Percentiles rank a stretch among this genome's conserved stretches.
Evolutionary conservation across 176 grass and related monocot species (phyloP).

Genomic region (Cocos nucifera): DNA sequence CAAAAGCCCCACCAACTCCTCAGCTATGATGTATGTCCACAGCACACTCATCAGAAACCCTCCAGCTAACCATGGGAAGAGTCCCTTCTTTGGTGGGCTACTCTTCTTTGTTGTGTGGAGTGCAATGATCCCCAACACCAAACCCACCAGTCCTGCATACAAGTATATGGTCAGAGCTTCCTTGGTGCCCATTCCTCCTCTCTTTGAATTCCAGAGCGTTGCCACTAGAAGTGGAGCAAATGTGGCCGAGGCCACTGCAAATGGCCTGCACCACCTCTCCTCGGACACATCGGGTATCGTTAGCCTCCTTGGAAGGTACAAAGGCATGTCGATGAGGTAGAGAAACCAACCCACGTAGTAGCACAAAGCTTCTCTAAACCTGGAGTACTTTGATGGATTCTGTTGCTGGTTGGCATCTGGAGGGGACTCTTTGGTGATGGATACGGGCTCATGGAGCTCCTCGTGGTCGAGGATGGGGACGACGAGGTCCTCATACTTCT

Average conservation of each 20-base stretch:
- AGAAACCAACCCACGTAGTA: background rate
- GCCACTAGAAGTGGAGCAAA: background rate
- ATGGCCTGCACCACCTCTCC: constrained; percentile 2
- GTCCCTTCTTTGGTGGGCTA: background rate
- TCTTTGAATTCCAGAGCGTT: background rate
- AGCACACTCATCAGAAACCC: constrained; percentile 2
- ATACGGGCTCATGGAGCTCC: background rate
- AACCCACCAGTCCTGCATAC: background rate
- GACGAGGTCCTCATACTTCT: constrained; percentile 1
- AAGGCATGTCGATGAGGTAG: background rate
- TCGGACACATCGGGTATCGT: background rate
- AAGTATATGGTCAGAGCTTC: background rate
- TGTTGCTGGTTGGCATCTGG: background rate
- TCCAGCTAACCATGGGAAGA: background rate
- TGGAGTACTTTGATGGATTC: background rate
- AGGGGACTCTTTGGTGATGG: background rate
- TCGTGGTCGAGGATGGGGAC: background rate
- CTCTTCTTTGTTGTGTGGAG: background rate
- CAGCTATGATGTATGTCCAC: background rate
- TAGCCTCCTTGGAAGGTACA: background rate
- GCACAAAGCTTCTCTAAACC: background rate
- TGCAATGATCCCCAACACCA: constrained; percentile 1
- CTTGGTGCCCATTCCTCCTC: background rate
- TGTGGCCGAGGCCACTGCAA: background rate
- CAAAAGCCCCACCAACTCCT: background rate